These are phyloP conservation scores for Pyrenophora seminiperda DNA, from an alignment of 2,329 filamentous ascomycete genomes.

Conservation along the genomic window DNA sequence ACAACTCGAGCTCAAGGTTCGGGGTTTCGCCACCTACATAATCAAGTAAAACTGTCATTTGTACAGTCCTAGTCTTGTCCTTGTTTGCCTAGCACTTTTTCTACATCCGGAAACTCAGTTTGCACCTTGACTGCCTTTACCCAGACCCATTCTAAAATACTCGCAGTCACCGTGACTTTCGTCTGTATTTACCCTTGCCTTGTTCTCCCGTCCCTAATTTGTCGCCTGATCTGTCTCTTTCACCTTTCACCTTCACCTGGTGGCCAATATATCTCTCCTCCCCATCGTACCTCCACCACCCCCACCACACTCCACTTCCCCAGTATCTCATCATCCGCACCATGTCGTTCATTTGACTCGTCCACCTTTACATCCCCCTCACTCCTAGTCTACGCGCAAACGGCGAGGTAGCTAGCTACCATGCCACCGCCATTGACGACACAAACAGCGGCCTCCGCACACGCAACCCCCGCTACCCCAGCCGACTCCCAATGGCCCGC, in stretches of 20 bases:
- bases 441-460: no score
- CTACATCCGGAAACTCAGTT: no score
- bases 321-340: no score
- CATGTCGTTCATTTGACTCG: not conserved
- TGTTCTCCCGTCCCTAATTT: not conserved
- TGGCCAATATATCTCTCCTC: not conserved
- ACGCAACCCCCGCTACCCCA: not conserved
- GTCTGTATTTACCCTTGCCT: not conserved
- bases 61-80: no score
- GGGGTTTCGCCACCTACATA: no score
- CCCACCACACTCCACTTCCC: not conserved
- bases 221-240: not conserved
- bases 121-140: not conserved
- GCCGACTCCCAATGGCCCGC: constrained; percentile 6
- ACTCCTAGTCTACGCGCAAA: no score
- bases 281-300: not conserved
- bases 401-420: not conserved
- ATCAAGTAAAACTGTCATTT: no score
- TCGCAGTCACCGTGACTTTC: not conserved
- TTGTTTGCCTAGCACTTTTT: no score
- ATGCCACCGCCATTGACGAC: not conserved
- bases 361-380: not conserved
- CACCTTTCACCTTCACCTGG: constrained; percentile 9
- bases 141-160: not conserved
- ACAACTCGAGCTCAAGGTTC: no score